Percentiles rank a stretch among this genome's conserved stretches.
phyloP scores from a whole-genome alignment of 441 rosid genomes.

The Bocquillonia castaneifolia region DNA sequence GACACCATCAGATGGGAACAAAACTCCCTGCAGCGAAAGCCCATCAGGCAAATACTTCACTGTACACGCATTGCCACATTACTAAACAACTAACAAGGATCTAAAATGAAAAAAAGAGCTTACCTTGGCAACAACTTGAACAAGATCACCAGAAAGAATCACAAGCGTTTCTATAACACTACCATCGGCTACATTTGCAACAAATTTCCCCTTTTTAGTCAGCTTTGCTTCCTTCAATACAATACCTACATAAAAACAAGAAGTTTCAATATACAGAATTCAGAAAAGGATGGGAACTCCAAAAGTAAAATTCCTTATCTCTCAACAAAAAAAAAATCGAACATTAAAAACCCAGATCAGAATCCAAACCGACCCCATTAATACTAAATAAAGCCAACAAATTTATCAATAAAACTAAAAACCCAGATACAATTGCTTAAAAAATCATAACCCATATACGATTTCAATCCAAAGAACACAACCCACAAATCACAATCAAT shows the following conservation, averaged over 20 bases:
- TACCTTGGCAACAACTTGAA: constrained; percentile 78
- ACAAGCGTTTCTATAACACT: constrained; percentile 63
- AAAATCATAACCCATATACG: constrained; percentile 22
- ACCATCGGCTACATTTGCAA: constrained; percentile 50
- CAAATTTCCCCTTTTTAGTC: constrained; percentile 57
- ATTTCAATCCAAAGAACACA: constrained; percentile 12
- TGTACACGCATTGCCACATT: constrained; percentile 5
- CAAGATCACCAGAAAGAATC: constrained; percentile 60
- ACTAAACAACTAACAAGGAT: constrained; percentile 2
- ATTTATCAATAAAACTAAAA: constrained; percentile 17
- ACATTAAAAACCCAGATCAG: constrained; percentile 17
- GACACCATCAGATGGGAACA: constrained; percentile 44
- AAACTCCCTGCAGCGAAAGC: constrained; percentile 45
- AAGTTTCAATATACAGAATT: not conserved
- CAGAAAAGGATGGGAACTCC: not conserved
- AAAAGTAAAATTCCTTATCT: not conserved
- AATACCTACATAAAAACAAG: constrained; percentile 38
- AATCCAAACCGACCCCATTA: constrained; percentile 26
- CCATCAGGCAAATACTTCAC: constrained; percentile 17
- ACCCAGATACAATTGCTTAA: constrained; percentile 10
- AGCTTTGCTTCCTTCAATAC: constrained; percentile 73
- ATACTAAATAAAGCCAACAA: not conserved
- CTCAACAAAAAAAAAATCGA: not conserved
- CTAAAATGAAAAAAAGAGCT: constrained; percentile 14
- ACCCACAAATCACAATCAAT: constrained; percentile 17